Conservation (phyloP, 768 basidiomycete species). For the Collybia sp. region DNA sequence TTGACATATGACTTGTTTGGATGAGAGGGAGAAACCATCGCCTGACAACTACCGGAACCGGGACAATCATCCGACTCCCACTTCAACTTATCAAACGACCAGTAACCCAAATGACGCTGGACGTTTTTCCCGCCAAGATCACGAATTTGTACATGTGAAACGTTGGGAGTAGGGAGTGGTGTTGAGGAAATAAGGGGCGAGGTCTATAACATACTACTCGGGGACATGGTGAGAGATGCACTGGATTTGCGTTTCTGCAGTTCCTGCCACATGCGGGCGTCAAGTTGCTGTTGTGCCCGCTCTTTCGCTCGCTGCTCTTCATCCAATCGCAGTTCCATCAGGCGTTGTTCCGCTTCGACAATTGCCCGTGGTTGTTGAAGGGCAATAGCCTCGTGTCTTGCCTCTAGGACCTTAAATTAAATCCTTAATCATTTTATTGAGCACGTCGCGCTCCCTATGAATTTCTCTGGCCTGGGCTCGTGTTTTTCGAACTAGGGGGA, state of each 20-base stretch:
- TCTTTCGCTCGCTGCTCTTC: slow-evolving; percentile 90
- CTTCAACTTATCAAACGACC: too few relatives aligned
- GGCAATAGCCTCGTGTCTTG: slow-evolving; percentile 72
- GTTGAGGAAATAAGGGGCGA: not conserved
- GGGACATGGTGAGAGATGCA: slow-evolving; percentile 26
- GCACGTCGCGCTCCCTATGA: slow-evolving; percentile 77
- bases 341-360: slow-evolving; percentile 83
- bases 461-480: slow-evolving; percentile 91
- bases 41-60: too few relatives aligned
- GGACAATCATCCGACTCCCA: too few relatives aligned
- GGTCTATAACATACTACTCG: slow-evolving; percentile 10
- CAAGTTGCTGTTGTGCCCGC: slow-evolving; percentile 81
- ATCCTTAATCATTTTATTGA: slow-evolving; percentile 30
- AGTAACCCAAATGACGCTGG: too few relatives aligned
- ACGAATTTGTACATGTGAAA: too few relatives aligned
- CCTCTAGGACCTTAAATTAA: too few relatives aligned
- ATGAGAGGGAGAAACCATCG: too few relatives aligned
- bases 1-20: too few relatives aligned
- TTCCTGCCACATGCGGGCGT: slow-evolving; percentile 85
- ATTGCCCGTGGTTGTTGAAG: slow-evolving; percentile 78
- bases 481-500: slow-evolving; percentile 72
- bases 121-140: too few relatives aligned
- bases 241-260: slow-evolving; percentile 78
- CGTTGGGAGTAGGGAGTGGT: slow-evolving; percentile 9
- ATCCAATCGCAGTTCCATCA: slow-evolving; percentile 74